These are phyloP conservation scores for Powellomyces hirtus DNA, from an alignment of 192 early-diverging fungal genomes.

Conservation along the genomic window DNA sequence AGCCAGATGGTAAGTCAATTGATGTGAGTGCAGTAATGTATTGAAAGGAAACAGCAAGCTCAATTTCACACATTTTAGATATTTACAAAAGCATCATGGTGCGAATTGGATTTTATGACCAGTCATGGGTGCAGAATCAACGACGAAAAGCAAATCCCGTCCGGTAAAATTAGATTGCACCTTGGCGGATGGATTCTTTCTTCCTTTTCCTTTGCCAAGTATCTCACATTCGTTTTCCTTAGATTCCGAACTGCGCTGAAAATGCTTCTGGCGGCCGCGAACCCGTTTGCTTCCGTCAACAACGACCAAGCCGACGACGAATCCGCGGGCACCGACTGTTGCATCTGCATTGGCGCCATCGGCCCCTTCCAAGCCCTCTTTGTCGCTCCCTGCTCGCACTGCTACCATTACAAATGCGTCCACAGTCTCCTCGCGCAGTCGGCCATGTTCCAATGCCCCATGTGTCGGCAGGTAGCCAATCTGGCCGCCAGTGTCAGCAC, in stretches of 20 bases:
- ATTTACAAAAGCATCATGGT: slow-evolving; percentile 50
- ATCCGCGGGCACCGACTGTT: slow-evolving; percentile 50
- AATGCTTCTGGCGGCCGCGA: slow-evolving; percentile 52
- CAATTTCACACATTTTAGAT: slow-evolving; percentile 26
- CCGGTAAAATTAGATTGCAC: slow-evolving; percentile 39
- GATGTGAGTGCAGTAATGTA: too few relatives aligned
- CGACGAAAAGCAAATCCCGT: slow-evolving; percentile 52
- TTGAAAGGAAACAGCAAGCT: too few relatives aligned
- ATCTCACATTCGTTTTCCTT: neutral
- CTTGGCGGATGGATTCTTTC: neutral
- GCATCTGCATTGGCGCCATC: slow-evolving; percentile 56
- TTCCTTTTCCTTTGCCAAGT: neutral
- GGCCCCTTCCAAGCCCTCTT: slow-evolving; percentile 61
- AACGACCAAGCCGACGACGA: slow-evolving; percentile 33
- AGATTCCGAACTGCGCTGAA: slow-evolving; percentile 51
- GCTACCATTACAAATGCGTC: slow-evolving; percentile 65
- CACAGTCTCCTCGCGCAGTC: slow-evolving; percentile 41
- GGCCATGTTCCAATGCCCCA: slow-evolving; percentile 62
- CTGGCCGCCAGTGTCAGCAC: slow-evolving; percentile 52
- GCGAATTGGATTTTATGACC: slow-evolving; percentile 49
- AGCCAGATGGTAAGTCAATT: slow-evolving; percentile 50
- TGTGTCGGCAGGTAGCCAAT: slow-evolving; percentile 64
- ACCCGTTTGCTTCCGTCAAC: slow-evolving; percentile 45
- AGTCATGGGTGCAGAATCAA: slow-evolving; percentile 47
- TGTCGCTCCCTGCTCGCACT: slow-evolving; percentile 63